Percentiles rank a stretch among this genome's conserved stretches.
phyloP scores from a whole-genome alignment of 306 rosid genomes.

The Quercus agrifolia region DNA sequence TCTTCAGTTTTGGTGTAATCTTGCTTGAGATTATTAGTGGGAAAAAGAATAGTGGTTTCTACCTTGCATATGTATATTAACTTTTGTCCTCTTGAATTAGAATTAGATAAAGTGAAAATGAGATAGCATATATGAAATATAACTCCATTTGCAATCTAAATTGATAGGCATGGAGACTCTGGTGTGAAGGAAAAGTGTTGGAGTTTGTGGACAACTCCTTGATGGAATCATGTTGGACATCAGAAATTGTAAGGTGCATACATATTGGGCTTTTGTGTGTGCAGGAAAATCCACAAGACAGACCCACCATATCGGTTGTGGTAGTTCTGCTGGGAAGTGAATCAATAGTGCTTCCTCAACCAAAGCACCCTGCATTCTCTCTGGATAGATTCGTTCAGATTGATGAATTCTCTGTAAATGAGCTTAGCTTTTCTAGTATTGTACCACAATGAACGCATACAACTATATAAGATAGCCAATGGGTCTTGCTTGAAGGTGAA shows the following conservation, averaged over 20 bases:
- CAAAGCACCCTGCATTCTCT: slow-evolving; percentile 48
- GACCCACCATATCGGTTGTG: slow-evolving; percentile 52
- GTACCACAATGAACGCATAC: not conserved
- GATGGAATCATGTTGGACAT: slow-evolving; percentile 4
- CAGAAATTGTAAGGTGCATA: slow-evolving; percentile 36
- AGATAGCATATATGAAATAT: not conserved
- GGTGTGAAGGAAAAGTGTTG: slow-evolving; percentile 39
- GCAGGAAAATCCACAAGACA: slow-evolving; percentile 46
- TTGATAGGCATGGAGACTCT: slow-evolving; percentile 53
- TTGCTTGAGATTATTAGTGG: slow-evolving; percentile 44
- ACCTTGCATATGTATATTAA: slow-evolving; percentile 31
- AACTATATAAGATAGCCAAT: too few species aligned
- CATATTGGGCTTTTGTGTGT: slow-evolving; percentile 59
- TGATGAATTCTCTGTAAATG: slow-evolving; percentile 26
- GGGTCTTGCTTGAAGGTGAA: too few species aligned
- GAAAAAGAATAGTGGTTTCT: slow-evolving; percentile 24
- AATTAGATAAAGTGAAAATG: too few species aligned
- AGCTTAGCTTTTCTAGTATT: slow-evolving; percentile 22
- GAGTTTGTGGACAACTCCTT: slow-evolving; percentile 44
- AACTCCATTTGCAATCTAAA: not conserved
- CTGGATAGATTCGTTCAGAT: slow-evolving; percentile 11
- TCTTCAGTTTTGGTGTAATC: slow-evolving; percentile 42
- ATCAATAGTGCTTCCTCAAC: slow-evolving; percentile 33
- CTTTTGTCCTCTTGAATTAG: not conserved
- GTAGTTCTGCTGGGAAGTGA: slow-evolving; percentile 41